Base-by-base conservation (phyloP, 768 basidiomycete genomes). In the Tricholoma sp. region DNA sequence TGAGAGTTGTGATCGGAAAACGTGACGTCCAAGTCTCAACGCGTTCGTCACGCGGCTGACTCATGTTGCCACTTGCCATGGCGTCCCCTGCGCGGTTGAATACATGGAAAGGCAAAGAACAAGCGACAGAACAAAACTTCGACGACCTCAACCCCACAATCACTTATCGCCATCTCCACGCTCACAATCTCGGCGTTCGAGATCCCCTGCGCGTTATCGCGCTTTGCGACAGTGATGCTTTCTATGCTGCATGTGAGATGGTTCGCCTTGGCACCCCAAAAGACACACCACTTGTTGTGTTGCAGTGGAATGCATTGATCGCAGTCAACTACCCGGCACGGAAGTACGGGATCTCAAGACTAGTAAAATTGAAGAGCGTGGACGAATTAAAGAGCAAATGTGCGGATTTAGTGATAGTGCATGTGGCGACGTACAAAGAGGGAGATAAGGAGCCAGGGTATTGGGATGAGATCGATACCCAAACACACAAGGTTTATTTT, bases 271-370 rank as follows among this genome's bases (percentile, higher is more conserved):
- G 82, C 0, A 74, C 91, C 2, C 73, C 74, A 46, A 78, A 79
- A 41, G 77, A 79, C 16, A 77, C 66, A 0, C 92, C 93, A 0
- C 76, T 95, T 10, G 90, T 92, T 5, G 92, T 94, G 5, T 79
- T 87, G 45, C 94, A 96, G 61, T 95, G 94, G 94, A 83, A 89
- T 46, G 77, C 83, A 14, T 68, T 95, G 54, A 98, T 99, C 57
- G 97, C 97, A 0, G 89, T 98, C 60, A 98, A 95, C 71, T 98
- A 99, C 67, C 87, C 94, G 4, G 96, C 97, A 0, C 82, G 97
- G 60, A 85, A 84, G 65, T 98, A 82, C 67, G 96, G 95, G 4
- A 95, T 99, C 64, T 91, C 92, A n/a, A 76, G 96, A 47, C 91
- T 93, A 84, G 88, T 87, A 70, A 87, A 85, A 67, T 75, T 61